Conservation (phyloP, 202 grass and related monocot species). For the Eragrostis tef region DNA sequence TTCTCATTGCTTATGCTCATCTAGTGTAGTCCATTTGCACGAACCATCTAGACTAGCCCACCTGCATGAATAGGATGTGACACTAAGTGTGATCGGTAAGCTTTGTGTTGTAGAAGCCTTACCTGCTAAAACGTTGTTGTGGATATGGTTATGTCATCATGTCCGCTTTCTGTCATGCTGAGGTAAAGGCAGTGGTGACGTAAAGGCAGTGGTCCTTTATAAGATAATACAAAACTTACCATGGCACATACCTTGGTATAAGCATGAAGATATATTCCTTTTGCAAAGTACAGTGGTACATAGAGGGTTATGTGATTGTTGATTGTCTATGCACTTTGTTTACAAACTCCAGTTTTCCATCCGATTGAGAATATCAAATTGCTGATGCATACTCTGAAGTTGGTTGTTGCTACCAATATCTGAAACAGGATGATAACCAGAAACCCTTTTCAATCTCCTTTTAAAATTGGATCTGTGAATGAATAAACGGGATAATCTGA, state of each 20-base stretch:
- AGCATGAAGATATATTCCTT: background rate
- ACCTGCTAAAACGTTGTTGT: conserved; percentile 2
- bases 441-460: conserved; percentile 25
- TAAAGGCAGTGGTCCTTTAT: background rate
- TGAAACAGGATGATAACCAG: conserved; percentile 25
- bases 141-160: background rate
- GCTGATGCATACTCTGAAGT: conserved; percentile 25
- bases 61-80: background rate
- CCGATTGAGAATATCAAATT: background rate
- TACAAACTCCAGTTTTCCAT: background rate
- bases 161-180: background rate
- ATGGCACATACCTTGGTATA: background rate
- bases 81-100: conserved; percentile 7
- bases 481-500: conserved; percentile 14
- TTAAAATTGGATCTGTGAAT: background rate
- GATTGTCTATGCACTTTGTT: conserved; percentile 21
- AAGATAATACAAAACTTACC: background rate
- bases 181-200: background rate
- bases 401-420: conserved; percentile 14
- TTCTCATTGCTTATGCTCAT: conserved; percentile 32
- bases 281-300: conserved; percentile 1
- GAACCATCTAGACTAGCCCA: no score
- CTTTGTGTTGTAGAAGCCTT: background rate
- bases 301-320: conserved; percentile 2
- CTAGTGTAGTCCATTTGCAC: background rate